Evolutionary conservation across 176 grass and related monocot species (phyloP), one percentile per base, ranked within the genome.

Genomic region (Olyra latifolia): DNA sequence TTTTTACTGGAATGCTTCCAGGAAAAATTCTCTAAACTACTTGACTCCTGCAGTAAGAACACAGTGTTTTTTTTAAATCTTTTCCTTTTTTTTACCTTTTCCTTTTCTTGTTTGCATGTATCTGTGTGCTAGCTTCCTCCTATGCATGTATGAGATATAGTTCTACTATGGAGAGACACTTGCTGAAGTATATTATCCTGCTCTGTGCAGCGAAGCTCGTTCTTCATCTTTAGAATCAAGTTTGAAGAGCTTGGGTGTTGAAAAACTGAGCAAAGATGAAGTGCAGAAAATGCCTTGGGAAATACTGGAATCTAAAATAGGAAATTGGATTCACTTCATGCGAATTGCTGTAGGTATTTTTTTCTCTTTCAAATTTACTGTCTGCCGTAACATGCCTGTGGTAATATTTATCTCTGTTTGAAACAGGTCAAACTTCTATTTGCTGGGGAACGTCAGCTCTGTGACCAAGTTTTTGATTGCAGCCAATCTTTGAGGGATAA

Each of bases 281-380:
- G 96, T 99, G 70, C 93, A 99, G 81, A 99, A 90, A 91, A 87
- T 99, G 88, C 90, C 91, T 60, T 99, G 93, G 93, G 96, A 99
- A 50, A 89, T 91, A 77, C 77, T 95, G 7, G 96, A 93, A 72
- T 86, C 96, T 46, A 95, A 99, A 95, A 95, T 90, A 62, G 90
- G 86, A 35, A 99, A 95, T 15, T 99, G 93, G 96, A 99, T 99
- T 80, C 96, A 99, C 66, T 93, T 95, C 55, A 99, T 95, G 96
- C 75, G 96, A 54, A 99, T 99, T 79, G 90, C 90, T 85, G 96
- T 98, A 98, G 86, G 86, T 39, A 43, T 55, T 27, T 53, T 17
- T 22, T 0, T 19, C 23, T 49, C 4, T 35, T 35, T 22, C 4
- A 25, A 39, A 27, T 84, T 3, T 71, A 15, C 75, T 79, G 79